Evolutionary conservation across 139 green algal species (phyloP), one percentile per base, ranked within the genome.

Genomic region (Picochlorum costavermella): DNA sequence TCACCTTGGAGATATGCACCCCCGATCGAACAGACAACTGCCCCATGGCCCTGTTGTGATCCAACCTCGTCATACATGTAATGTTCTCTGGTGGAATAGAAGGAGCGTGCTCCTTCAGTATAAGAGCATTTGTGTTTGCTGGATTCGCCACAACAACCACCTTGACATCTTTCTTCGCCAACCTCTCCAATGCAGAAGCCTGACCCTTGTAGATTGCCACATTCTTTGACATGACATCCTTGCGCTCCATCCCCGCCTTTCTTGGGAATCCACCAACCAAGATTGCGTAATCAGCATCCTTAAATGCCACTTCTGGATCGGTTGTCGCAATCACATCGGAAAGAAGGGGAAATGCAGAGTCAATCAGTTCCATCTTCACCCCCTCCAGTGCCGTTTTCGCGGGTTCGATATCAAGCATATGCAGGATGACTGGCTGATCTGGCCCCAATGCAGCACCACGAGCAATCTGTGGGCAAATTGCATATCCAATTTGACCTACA

Each of bases 71-170:
- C 55, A 97, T 68, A 71, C 76, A 87, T 4, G 90, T 95, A 76
- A 97, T 95, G 82, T 96, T 95, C 74, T 92, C 83, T 16, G 63
- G 43, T 20, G 84, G 83, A 69, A 96, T 94, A 50, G 65, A 79
- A 23, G 87, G 83, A 5, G 90, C 87, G 60, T 91, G 75, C 77
- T 96, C 76, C 57, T 75, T 82, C 30, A 96, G 75, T 59, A 96
- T 92, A 9, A 90, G 66, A 6, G 88, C 84, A 74, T 96, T 97
- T 55, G 90, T 97, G 82, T 97, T 97, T 62, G 90, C 90, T 23
- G 90, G 90, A 78, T 96, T 97, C 50, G 90, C 90, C 17, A 97
- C 90, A n/a, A 98, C 92, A 44, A 98, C 60, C 31, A 97, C 75
- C 86, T 93, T 81, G 44, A 65, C 4, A 25, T 33, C 62, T 26